Evolutionary conservation across 805 yeast genomes (phyloP), one percentile per base, ranked within the genome.

Genomic region (Candida glaebosa): DNA sequence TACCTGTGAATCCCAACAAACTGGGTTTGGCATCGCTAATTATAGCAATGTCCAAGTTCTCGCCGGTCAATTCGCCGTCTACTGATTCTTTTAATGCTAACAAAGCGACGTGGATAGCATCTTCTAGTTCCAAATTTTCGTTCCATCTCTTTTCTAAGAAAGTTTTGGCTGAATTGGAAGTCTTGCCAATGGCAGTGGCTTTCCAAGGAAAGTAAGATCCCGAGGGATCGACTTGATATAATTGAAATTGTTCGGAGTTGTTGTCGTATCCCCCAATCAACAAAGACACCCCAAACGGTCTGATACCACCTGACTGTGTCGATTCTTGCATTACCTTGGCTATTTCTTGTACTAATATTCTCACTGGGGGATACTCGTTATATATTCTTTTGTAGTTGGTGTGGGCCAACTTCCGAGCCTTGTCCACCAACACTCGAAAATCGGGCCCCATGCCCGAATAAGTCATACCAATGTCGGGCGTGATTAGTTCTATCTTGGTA

Each of bases 401-500:
- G 63, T 93, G 98, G 34, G 97, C 87, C 45, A 86, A 82, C 64
- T 88, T 90, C 55, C 99, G 81, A 8, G 98, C 88, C 63, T 85
- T 85, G 67, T 93, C 98, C 38, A 90, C 88, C 25, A 93, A 76
- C 12, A 93, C 96, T 50, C 99, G 78, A 71, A 86, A 93, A 63
- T 93, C 99, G 17, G 99, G 99, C 18, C 98, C 98, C 98, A 93
- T 90, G 15, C 99, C 99, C 5, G 96, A 77, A 66, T 93, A 93
- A 3, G 95, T 90, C 76, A 93, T 88, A 43, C 97, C 99, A 53
- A 91, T 86, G 60, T 93, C 89, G 28, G 99, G 98, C 3, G 99
- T 89, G 56, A 93, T 78, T 46, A 78, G 66, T 37, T 87, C 84
- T 30, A 93, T 82, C 60, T 93, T 93, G 39, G 84, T 75, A 44